Conservation (phyloP, 1,284 basidiomycete genomes). For the Cryptococcus floricola region DNA sequence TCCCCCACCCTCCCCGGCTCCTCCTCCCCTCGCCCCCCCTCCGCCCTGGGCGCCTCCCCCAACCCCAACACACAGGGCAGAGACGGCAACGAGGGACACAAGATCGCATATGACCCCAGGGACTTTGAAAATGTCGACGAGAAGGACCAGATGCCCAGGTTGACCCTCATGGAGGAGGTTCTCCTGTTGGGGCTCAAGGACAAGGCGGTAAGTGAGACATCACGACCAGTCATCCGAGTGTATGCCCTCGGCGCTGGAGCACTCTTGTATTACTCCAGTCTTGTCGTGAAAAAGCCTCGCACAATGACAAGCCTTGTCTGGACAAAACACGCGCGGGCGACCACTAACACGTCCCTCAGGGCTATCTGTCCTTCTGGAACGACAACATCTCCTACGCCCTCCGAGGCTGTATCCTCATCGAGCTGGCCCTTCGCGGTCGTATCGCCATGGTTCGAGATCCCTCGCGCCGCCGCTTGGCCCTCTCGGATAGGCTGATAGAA, state of each 20-base stretch:
- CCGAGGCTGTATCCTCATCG: conserved; percentile 89
- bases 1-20: conserved; percentile 9
- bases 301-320: too few relatives aligned
- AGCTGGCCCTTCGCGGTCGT: conserved; percentile 81
- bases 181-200: conserved; percentile 86
- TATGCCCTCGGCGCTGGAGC: too few relatives aligned
- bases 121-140: conserved; percentile 79
- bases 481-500: conserved; percentile 81
- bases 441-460: conserved; percentile 85
- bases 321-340: background rate
- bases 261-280: too few relatives aligned
- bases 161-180: conserved; percentile 97
- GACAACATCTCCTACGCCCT: conserved; percentile 97
- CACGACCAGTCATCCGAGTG: too few relatives aligned
- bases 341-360: conserved; percentile 52
- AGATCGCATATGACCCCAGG: conserved; percentile 89
- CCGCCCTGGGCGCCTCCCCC: conserved; percentile 16
- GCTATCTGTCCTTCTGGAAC: conserved; percentile 94
- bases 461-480: conserved; percentile 66
- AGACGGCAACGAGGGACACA: conserved; percentile 74
- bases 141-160: conserved; percentile 67
- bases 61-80: conserved; percentile 58
- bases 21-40: conserved; percentile 14
- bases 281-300: too few relatives aligned
- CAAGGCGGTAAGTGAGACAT: conserved; percentile 64